Conservation (phyloP, 2,329 filamentous ascomycete genomes). For the Pseudogymnoascus sp. region DNA sequence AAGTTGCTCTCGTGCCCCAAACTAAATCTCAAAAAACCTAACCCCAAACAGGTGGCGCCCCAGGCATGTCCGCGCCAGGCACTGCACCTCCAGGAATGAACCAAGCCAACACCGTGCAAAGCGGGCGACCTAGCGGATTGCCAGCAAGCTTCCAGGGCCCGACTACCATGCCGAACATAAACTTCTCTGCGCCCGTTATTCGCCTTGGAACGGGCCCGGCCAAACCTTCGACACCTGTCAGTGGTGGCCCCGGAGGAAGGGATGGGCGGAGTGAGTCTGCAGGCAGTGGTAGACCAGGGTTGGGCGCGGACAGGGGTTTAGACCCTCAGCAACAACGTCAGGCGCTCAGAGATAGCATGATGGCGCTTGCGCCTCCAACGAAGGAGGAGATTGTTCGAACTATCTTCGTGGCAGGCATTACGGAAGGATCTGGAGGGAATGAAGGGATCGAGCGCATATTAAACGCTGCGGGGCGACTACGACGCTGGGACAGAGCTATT, state of each 20-base stretch:
- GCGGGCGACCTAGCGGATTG: conserved; percentile 71
- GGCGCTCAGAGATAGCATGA: conserved; percentile 57
- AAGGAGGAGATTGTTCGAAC: conserved; percentile 87
- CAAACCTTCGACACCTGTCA: conserved; percentile 43
- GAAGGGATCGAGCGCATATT: conserved; percentile 72
- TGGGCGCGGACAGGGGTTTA: conserved; percentile 39
- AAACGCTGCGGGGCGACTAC: conserved; percentile 64
- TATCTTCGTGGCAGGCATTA: conserved; percentile 81
- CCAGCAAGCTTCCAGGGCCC: conserved; percentile 81
- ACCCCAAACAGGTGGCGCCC: conserved; percentile 53
- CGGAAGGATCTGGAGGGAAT: conserved; percentile 67
- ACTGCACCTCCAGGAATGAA: conserved; percentile 71
- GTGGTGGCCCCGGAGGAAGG: conserved; percentile 35
- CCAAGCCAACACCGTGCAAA: conserved; percentile 62
- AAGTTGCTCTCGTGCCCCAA: conserved; percentile 29
- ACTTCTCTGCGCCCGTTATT: conserved; percentile 95
- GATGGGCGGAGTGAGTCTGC: conserved; percentile 35
- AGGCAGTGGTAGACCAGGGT: conserved; percentile 31
- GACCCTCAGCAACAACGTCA: conserved; percentile 62
- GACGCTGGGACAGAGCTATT: conserved; percentile 76
- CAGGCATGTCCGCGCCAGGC: conserved; percentile 75
- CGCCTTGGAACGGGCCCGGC: conserved; percentile 71
- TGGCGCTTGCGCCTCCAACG: conserved; percentile 70
- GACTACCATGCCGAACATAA: conserved; percentile 90
- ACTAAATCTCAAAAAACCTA: conserved; percentile 15